phyloP scores from a whole-genome alignment of 345 rosid species.

The Capsella bursapastoris region DNA sequence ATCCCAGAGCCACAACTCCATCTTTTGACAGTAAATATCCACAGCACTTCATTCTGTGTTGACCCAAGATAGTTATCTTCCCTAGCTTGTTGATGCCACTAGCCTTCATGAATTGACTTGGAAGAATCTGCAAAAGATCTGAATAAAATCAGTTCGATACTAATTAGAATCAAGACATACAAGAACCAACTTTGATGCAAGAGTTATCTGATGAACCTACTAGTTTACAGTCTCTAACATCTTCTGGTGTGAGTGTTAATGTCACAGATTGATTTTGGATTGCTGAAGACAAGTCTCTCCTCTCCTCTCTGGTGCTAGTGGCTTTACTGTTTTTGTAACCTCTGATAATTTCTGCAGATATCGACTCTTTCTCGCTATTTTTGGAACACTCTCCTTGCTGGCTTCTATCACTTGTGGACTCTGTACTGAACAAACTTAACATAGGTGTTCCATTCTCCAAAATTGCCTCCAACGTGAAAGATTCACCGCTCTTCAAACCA shows the following conservation, averaged over 20 bases:
- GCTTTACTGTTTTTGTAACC: neutral
- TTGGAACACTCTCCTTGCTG: neutral
- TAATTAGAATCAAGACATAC: slow-evolving; percentile 4
- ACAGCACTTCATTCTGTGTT: neutral
- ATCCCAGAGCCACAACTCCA: neutral
- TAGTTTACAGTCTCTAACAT: slow-evolving; percentile 4
- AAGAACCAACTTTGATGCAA: neutral
- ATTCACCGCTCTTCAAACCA: neutral
- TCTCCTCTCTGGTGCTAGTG: neutral
- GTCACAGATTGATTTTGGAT: neutral
- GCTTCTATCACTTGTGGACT: neutral
- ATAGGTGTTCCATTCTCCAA: neutral
- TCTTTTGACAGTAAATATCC: neutral
- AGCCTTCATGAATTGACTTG: slow-evolving; percentile 15
- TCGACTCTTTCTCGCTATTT: neutral
- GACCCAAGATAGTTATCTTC: neutral
- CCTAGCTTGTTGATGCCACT: slow-evolving; percentile 8
- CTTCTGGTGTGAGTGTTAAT: slow-evolving; percentile 1
- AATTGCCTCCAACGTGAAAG: slow-evolving; percentile 6
- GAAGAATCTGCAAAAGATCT: neutral
- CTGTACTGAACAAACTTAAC: neutral
- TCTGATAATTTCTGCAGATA: neutral
- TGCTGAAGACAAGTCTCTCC: neutral
- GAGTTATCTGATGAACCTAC: slow-evolving; percentile 3
- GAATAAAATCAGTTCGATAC: neutral